Evolutionary conservation across 768 basidiomycete genomes (phyloP).

Genomic region (Serendipita indica): DNA sequence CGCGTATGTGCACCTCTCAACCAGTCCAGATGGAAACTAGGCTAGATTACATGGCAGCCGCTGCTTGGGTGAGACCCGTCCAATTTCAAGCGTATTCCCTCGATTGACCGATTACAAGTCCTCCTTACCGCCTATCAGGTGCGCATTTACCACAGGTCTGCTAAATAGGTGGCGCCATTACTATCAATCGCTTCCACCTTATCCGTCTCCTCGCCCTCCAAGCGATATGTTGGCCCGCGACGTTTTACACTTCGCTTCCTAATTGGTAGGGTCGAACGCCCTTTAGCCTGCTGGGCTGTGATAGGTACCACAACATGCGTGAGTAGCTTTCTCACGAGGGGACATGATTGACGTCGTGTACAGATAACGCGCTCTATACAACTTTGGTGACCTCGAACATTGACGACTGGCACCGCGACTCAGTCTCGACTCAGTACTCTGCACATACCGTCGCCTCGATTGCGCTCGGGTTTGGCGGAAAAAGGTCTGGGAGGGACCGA

Average conservation of each 20-base stretch:
- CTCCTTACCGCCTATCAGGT: constrained; percentile 82
- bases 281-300: constrained; percentile 78
- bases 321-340: constrained; percentile 6
- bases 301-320: constrained; percentile 81
- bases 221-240: constrained; percentile 93
- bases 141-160: constrained; percentile 72
- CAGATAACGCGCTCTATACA: constrained; percentile 54
- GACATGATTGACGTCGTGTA: background rate
- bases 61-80: background rate
- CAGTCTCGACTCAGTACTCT: background rate
- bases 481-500: constrained; percentile 14
- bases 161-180: constrained; percentile 82
- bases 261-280: constrained; percentile 37
- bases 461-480: constrained; percentile 24
- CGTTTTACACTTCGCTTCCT: constrained; percentile 69
- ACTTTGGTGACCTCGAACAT: constrained; percentile 93
- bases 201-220: constrained; percentile 86
- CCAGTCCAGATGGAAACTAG: background rate
- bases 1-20: background rate
- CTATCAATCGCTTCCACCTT: constrained; percentile 72
- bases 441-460: constrained; percentile 3
- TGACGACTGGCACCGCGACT: constrained; percentile 20
- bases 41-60: background rate
- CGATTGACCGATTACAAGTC: constrained; percentile 33
- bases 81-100: background rate